Conservation (phyloP, 345 rosid species). For the Rhodamnia argentea region DNA sequence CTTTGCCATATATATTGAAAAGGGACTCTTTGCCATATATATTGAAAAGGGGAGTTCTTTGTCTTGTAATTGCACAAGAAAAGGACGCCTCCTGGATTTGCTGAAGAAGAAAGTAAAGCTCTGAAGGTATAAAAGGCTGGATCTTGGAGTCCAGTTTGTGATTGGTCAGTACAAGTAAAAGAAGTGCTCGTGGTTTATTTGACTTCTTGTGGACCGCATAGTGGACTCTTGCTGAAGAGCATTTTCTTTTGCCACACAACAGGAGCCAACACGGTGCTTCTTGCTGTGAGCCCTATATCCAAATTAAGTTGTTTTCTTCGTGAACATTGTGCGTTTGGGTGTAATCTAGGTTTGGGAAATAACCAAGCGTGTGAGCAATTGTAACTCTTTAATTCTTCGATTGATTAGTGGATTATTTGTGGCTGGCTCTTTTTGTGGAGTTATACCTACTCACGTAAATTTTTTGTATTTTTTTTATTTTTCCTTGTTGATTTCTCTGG, state of each 20-base stretch:
- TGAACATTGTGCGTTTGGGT: neutral
- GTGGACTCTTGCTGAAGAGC: neutral
- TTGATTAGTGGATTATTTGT: neutral
- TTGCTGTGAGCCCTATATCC: neutral
- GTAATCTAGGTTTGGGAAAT: neutral
- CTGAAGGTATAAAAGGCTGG: neutral
- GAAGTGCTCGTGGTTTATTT: neutral
- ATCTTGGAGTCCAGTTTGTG: neutral
- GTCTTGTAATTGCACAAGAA: neutral
- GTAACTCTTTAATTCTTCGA: neutral
- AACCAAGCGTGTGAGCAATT: accelerated
- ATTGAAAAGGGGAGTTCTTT: neutral
- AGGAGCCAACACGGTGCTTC: neutral
- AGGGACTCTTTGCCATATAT: neutral
- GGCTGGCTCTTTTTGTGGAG: neutral
- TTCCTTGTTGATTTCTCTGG: neutral
- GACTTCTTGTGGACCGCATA: neutral
- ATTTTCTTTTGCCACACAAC: neutral
- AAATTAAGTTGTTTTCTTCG: neutral
- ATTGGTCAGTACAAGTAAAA: neutral
- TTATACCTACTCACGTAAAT: too few species aligned
- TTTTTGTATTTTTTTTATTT: too few species aligned
- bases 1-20: neutral
- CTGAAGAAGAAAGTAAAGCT: neutral
- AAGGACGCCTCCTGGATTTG: neutral